Conservation (phyloP, 768 basidiomycete genomes). For the Lentinula lateritia region DNA sequence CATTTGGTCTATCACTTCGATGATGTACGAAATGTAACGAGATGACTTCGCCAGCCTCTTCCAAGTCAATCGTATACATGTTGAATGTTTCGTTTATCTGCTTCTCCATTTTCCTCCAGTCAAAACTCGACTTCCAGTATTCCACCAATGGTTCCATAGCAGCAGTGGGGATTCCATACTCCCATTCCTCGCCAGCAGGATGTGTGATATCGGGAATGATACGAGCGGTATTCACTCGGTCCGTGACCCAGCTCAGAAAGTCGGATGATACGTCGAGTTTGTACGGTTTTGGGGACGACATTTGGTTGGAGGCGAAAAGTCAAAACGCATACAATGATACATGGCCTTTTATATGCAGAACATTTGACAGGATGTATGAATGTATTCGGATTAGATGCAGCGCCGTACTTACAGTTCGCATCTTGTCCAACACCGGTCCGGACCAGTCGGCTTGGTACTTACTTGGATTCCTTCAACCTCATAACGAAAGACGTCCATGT, state of each 20-base stretch:
- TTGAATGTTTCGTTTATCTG: constrained; percentile 41
- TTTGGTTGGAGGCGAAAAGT: neutral
- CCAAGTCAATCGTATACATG: constrained; percentile 47
- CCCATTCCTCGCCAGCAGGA: constrained; percentile 38
- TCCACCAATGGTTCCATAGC: constrained; percentile 35
- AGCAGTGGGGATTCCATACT: constrained; percentile 38
- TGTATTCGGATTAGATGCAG: neutral
- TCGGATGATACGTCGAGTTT: constrained; percentile 31
- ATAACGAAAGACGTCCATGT: too few relatives aligned
- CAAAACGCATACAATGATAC: neutral
- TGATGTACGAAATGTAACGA: constrained; percentile 52
- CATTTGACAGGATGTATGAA: neutral
- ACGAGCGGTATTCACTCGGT: constrained; percentile 35
- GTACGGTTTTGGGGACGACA: constrained; percentile 24
- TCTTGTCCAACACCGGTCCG: neutral
- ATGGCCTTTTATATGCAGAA: too few relatives aligned
- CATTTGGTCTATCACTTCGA: constrained; percentile 29
- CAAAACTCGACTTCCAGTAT: constrained; percentile 41
- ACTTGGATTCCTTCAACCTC: too few relatives aligned
- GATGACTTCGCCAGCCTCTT: constrained; percentile 36
- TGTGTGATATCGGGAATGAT: constrained; percentile 42
- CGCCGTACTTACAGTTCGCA: neutral
- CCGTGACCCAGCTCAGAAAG: constrained; percentile 31
- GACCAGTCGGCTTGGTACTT: neutral
- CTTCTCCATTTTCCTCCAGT: constrained; percentile 45